These are phyloP conservation scores for Pyronema omphalodes DNA, from an alignment of 495 filamentous ascomycete genomes.

Conservation along the genomic window DNA sequence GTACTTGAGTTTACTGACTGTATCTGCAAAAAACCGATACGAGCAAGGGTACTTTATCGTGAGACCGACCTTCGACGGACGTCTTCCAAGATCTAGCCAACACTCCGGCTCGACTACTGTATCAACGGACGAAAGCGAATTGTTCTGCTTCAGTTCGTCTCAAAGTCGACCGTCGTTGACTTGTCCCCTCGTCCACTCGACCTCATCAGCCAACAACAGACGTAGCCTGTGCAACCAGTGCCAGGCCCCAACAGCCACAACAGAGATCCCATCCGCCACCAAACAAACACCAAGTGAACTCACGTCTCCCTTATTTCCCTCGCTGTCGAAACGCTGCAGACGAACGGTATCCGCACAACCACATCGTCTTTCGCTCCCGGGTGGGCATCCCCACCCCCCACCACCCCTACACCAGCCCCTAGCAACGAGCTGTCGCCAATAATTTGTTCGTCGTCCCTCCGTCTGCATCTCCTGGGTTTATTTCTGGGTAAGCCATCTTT, in stretches of 20 bases:
- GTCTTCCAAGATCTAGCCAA: not conserved
- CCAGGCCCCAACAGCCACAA: not conserved
- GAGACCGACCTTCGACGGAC: not conserved
- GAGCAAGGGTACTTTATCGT: constrained; percentile 3
- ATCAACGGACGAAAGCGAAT: not conserved
- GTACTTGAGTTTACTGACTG: not conserved
- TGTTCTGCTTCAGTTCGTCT: not conserved
- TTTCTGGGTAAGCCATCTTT: too few relatives aligned
- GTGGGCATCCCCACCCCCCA: not conserved
- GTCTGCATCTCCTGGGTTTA: not conserved
- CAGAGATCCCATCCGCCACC: not conserved
- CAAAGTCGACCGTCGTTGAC: too few relatives aligned
- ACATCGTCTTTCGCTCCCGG: not conserved
- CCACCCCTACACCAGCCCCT: not conserved
- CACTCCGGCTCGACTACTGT: not conserved
- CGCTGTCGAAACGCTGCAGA: too few relatives aligned
- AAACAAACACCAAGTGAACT: too few relatives aligned
- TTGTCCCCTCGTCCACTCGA: too few relatives aligned
- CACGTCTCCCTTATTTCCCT: too few relatives aligned
- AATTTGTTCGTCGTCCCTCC: not conserved
- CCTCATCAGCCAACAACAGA: too few relatives aligned
- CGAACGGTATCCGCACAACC: not conserved
- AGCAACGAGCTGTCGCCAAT: not conserved
- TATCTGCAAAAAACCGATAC: not conserved
- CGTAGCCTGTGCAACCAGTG: not conserved